Base-by-base conservation (phyloP, 1,284 basidiomycete species). In the Trametes pubescens region DNA sequence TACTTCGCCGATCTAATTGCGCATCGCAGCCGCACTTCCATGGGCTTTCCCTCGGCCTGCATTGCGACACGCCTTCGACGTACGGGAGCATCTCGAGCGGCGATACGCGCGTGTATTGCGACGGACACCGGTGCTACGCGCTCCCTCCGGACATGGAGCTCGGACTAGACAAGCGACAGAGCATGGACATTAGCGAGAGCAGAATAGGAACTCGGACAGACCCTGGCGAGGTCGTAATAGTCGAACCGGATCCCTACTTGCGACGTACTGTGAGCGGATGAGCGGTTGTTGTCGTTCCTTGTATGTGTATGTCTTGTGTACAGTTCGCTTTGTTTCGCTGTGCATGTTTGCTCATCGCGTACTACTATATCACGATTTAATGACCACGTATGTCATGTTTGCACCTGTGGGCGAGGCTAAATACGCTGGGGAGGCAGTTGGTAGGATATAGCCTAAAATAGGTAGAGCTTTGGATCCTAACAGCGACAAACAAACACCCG, bases 51-150 rank as follows among this genome's bases (percentile, higher is more conserved):
- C 61, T 66, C 16, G 43, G 52, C 9, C 53, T 64, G 52, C 55
- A 58, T 18, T 59, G 51, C 47, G 49, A 64, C 51, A 66, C 65
- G 29, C 57, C 65, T 21, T 62, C 63, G 54, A 66, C 55, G 13
- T 59, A 59, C 52, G 62, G 49, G 40, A 37, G 52, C 53, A 22
- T 57, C 21, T 48, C 56, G 7, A 14, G 34, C 22, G 47, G 29
- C 35, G 46, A 10, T 0, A 22, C 47, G 14, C 56, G 56, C 24
- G 34, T 57, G n/a, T 49, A 21, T n/a, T 57, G 56, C 35, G 56
- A 57, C 34, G 56, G 56, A 11, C 34, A 57, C 18, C 44, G 56
- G n/a, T 57, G 56, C 24, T 57, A 57, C 26, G 29, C 38, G 35
- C 8, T 48, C 22, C 56, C 56, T 8, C n/a, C 34, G 14, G 55